Conservation (phyloP, 73 alveolate genomes). For the Tetrahymena borealis region DNA sequence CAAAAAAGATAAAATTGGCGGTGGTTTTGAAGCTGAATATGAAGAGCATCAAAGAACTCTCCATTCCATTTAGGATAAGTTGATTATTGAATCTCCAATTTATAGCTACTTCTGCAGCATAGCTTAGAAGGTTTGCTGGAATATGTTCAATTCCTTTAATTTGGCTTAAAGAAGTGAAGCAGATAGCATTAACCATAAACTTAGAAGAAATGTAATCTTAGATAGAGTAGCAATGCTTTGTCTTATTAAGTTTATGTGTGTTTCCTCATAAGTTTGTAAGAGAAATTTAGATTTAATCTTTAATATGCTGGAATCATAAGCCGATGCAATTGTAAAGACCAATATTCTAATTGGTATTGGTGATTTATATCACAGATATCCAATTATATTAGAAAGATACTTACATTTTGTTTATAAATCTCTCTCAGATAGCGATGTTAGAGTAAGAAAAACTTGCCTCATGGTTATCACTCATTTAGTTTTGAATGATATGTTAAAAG, state of each 20-base stretch:
- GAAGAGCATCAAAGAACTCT: slow-evolving; percentile 61
- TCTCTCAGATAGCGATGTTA: slow-evolving; percentile 56
- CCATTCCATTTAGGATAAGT: slow-evolving; percentile 65
- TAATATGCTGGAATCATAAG: slow-evolving; percentile 51
- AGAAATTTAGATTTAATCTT: slow-evolving; percentile 50
- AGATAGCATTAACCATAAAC: slow-evolving; percentile 11
- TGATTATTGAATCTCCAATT: slow-evolving; percentile 35
- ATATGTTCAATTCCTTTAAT: background rate
- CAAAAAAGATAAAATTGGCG: slow-evolving; percentile 74
- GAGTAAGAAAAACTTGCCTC: slow-evolving; percentile 74
- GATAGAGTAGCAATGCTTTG: slow-evolving; percentile 72
- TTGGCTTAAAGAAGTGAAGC: slow-evolving; percentile 23
- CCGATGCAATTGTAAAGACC: slow-evolving; percentile 66
- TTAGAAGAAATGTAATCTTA: slow-evolving; percentile 36
- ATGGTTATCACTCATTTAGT: slow-evolving; percentile 84
- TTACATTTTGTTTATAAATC: slow-evolving; percentile 51
- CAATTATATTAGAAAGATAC: slow-evolving; percentile 64
- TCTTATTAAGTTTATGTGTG: slow-evolving; percentile 79
- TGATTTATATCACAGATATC: slow-evolving; percentile 79
- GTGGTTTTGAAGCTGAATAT: slow-evolving; percentile 88
- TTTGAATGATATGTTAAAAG: slow-evolving; percentile 81
- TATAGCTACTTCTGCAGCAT: slow-evolving; percentile 14
- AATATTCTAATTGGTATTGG: slow-evolving; percentile 76
- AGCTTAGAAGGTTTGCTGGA: background rate
- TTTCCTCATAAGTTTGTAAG: slow-evolving; percentile 64